Base-by-base conservation (phyloP, 1,284 basidiomycete genomes). In the Macrocystidia cucumis region DNA sequence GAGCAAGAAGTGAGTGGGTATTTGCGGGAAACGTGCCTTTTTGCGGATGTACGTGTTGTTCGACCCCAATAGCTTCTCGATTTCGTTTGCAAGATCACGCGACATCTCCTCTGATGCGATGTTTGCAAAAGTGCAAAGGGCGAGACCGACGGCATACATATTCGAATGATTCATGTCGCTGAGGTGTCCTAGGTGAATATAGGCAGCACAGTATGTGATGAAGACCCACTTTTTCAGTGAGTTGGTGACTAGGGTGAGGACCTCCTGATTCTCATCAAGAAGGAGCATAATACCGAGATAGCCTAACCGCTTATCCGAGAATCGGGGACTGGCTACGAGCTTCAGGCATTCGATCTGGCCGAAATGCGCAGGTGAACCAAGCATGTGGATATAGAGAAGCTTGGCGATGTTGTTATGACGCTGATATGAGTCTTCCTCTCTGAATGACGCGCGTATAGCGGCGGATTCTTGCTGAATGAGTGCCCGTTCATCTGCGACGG, bases 81-180 rank as follows among this genome's bases (percentile, higher is more conserved):
- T 88, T 67, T 98, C 96, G 52, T 96, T 93, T 30, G 86, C 87
- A 50, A 97, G 67, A 69, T 97, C 93, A 49, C 92, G 79, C 13
- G 92, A 92, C 93, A 97, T 97, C 62, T 97, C 92, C 60, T 98
- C 96, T 8, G 92, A 97, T 6, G 96, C 91, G 46, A 98, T 98
- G 56, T 98, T 98, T 44, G 95, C 96, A 57, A 99, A 98, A 0
- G 96, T 98, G 55, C 93, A 98, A 27, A 99, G 74, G 1, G 93
- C 95, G 34, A 99, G 75, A 12, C 96, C 96, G 25, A 98, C 96
- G 6, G 91, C 90, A 59, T 97, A 98, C 90, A 97, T 97, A 63
- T 98, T 98, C 8, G 93, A 86, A 63, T 98, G 93, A 60, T 98
- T 98, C 91, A 99, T 93, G 63, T 98, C 96, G 62, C 93, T 98